Evolutionary conservation across 192 early-diverging fungal genomes (phyloP).

Genomic region (Entomortierella chlamydospora): DNA sequence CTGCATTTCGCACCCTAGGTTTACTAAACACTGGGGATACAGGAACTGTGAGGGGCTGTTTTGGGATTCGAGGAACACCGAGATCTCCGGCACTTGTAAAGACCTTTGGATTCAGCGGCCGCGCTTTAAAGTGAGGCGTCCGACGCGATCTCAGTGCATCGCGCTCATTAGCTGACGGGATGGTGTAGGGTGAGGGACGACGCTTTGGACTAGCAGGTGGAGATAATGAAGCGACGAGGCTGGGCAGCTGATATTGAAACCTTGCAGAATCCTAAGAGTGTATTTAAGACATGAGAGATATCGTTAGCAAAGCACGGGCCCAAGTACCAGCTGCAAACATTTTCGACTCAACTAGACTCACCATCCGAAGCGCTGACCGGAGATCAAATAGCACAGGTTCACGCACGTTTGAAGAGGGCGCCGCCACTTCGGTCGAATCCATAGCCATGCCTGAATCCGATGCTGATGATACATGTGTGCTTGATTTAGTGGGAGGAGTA

Average conservation of each 20-base stretch:
- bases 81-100: slow-evolving; percentile 47
- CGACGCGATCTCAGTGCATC: slow-evolving; percentile 19
- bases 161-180: slow-evolving; percentile 31
- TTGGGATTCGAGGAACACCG: slow-evolving; percentile 31
- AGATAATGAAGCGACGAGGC: slow-evolving; percentile 28
- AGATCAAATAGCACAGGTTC: slow-evolving; percentile 4
- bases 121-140: slow-evolving; percentile 31
- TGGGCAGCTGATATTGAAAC: slow-evolving; percentile 24
- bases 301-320: too few relatives aligned
- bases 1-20: neutral
- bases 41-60: slow-evolving; percentile 32
- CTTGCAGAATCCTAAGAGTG: slow-evolving; percentile 45
- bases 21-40: slow-evolving; percentile 36
- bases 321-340: too few relatives aligned
- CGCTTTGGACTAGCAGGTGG: slow-evolving; percentile 28
- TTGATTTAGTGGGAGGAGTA: neutral
- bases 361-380: slow-evolving; percentile 12
- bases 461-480: neutral
- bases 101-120: slow-evolving; percentile 38
- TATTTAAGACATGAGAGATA: too few relatives aligned
- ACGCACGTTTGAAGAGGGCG: neutral
- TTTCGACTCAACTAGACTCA: neutral
- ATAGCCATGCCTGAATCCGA: neutral
- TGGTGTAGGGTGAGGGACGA: slow-evolving; percentile 24
- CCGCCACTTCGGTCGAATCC: neutral